Base-by-base conservation (phyloP, 2,329 filamentous ascomycete genomes). In the Sporothrix pseudoabietina region DNA sequence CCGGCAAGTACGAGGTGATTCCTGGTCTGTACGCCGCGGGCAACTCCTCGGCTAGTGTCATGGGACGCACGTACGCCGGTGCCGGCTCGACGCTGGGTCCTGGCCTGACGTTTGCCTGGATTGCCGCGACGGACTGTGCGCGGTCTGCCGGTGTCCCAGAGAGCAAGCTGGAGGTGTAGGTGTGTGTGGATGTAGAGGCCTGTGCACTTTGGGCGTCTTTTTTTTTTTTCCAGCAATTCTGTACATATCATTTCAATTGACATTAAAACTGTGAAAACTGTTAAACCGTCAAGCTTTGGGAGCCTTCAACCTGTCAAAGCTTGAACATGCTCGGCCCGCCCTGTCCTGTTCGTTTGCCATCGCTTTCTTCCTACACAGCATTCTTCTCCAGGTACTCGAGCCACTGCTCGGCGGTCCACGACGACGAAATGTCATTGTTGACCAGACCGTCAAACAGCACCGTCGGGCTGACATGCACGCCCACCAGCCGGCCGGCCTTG, bases 391-490 rank as follows among this genome's bases (percentile, higher is more conserved):
- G 81, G 91, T 92, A 98, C 82, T 94, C 90, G 79, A 91, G 86
- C 94, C 94, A 98, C 83, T 97, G 91, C 74, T 92, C 89, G 77
- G 85, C 85, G 0, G 87, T 91, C 88, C 94, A 98, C 32, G 90
- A 87, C 73, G 92, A 95, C 76, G 90, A 91, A 76, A 97, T 92
- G 69, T 91, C 89, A 76, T 88, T 89, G 79, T 92, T 92, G 69
- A 97, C 90, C 32, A 97, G 88, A 0, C 94, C 94, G 82, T 98
- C 90, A 81, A 97, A 94, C 69, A 97, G 86, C 26, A 95, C 94
- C 0, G 94, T 98, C 1, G 95, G 95, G 57, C 93, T 95, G 55
- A 98, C 93, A 84, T 98, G 95, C 59, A 97, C 89, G 14, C 94
- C 92, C 9, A 92, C 87, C 77, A 96, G 82, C 59, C 95, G 85